Conservation (phyloP, 106 monocot genomes). For the Xerophyta viscosa region DNA sequence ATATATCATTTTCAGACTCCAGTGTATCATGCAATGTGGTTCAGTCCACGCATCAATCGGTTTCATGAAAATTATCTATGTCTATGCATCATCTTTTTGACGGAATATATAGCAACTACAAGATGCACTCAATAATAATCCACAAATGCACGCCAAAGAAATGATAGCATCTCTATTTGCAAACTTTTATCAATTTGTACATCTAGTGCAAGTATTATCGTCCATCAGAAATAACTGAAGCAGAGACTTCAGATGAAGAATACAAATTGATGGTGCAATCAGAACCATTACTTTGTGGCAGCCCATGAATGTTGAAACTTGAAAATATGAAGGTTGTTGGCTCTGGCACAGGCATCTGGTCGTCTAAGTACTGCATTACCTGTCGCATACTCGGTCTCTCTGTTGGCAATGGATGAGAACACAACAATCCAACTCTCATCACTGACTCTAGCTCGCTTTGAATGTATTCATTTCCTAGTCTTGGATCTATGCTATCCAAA, state of each 20-base stretch:
- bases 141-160: no score
- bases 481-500: conserved; percentile 2
- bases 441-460: conserved; percentile 10
- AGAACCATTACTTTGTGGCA: not conserved
- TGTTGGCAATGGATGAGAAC: conserved; percentile 1
- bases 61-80: no score
- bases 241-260: not conserved
- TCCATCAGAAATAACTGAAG: not conserved
- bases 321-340: not conserved
- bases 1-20: no score
- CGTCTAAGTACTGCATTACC: conserved; percentile 12
- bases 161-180: no score
- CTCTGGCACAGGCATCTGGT: conserved; percentile 1
- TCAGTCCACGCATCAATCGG: no score
- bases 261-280: not conserved
- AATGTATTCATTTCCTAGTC: not conserved
- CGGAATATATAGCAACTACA: no score
- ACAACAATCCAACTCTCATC: conserved; percentile 4
- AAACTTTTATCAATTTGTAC: no score
- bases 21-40: no score
- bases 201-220: not conserved
- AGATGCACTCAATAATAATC: no score
- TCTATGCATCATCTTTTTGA: no score
- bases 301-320: not conserved
- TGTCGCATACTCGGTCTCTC: conserved; percentile 3